Evolutionary conservation across 2,329 filamentous ascomycete genomes (phyloP).

Genomic region (Drechslera avenae): DNA sequence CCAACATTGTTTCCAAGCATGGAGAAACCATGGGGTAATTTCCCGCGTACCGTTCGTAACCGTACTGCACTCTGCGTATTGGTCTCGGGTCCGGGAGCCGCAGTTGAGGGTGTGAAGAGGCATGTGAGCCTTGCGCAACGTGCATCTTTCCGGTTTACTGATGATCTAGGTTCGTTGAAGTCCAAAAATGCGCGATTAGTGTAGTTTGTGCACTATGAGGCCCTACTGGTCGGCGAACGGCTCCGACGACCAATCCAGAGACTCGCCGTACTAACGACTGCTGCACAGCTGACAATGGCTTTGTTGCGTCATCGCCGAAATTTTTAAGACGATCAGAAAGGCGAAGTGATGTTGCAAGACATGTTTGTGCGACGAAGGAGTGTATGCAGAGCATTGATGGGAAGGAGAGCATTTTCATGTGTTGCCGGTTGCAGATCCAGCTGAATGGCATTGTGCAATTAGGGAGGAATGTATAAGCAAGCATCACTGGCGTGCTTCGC

Average conservation of each 20-base stretch:
- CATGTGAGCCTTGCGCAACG: slow-evolving; percentile 62
- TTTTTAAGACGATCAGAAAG: neutral
- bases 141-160: slow-evolving; percentile 58
- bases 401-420: neutral
- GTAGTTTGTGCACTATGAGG: slow-evolving; percentile 59
- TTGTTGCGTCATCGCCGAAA: neutral
- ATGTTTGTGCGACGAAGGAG: neutral
- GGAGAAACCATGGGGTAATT: too few species aligned
- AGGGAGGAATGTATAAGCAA: neutral
- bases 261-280: neutral
- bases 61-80: neutral
- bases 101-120: slow-evolving; percentile 58
- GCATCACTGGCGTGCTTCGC: neutral
- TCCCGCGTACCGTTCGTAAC: neutral
- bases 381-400: neutral
- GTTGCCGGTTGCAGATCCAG: neutral
- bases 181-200: slow-evolving; percentile 55
- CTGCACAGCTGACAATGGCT: neutral
- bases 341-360: neutral
- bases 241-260: slow-evolving; percentile 49
- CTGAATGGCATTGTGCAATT: neutral
- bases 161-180: slow-evolving; percentile 59
- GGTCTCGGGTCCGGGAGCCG: neutral
- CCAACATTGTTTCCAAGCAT: too few species aligned
- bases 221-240: slow-evolving; percentile 56